Percentiles rank a stretch among this genome's conserved stretches.
Evolutionary conservation across 1,139 yeast species (phyloP).

Genomic region (Pichia inconspicua): DNA sequence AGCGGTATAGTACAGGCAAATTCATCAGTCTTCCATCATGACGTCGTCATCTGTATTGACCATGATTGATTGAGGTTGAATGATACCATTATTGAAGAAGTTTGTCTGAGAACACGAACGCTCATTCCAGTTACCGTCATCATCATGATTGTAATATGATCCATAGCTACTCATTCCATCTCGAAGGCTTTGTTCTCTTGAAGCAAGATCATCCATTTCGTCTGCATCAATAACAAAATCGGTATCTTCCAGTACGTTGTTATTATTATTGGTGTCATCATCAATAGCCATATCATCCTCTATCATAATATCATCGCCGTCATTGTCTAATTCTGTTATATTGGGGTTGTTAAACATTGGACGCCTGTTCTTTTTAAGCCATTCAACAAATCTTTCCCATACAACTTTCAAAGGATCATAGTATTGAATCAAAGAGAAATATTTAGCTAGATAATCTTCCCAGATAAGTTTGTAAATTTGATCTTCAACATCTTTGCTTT

Average conservation of each 20-base stretch:
- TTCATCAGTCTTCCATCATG: conserved; percentile 10
- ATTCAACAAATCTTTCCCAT: conserved; percentile 12
- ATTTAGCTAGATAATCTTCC: conserved; percentile 16
- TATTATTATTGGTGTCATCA: not conserved
- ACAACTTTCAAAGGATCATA: conserved; percentile 15
- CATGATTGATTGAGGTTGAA: not conserved
- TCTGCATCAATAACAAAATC: not conserved
- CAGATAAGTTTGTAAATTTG: conserved; percentile 12
- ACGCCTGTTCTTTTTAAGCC: conserved; percentile 10
- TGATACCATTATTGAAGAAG: not conserved
- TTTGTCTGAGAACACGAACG: too few relatives aligned
- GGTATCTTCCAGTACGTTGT: not conserved
- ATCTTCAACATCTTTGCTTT: conserved; percentile 8
- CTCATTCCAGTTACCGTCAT: not conserved
- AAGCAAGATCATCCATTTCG: conserved; percentile 1
- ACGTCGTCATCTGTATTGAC: conserved; percentile 11
- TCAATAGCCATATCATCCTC: not conserved
- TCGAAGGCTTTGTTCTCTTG: conserved; percentile 4
- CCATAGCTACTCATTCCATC: conserved; percentile 17
- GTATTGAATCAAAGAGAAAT: conserved; percentile 16
- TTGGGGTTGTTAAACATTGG: not conserved
- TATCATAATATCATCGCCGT: conserved; percentile 13
- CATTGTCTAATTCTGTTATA: conserved; percentile 10
- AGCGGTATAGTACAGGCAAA: not conserved
- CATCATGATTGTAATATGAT: conserved; percentile 13